These are phyloP conservation scores for Wallacemonas sp. DNA, from an alignment of 208 protist species.

Conservation along the genomic window DNA sequence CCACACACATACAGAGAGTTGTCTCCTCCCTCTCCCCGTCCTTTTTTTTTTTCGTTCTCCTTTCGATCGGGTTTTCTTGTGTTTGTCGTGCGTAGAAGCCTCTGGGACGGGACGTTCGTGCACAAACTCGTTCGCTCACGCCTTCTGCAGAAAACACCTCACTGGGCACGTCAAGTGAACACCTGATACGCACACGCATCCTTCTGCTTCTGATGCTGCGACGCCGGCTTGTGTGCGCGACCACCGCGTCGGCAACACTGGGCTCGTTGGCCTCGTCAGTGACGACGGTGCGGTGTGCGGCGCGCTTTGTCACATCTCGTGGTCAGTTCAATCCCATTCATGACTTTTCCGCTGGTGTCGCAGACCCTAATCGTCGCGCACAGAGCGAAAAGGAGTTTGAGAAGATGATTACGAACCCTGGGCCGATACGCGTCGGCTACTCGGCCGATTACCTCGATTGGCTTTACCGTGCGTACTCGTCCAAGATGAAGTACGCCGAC, in stretches of 20 bases:
- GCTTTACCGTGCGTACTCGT: conserved; percentile 73
- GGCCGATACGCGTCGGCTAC: conserved; percentile 75
- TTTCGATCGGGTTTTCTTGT: not conserved
- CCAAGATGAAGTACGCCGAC: conserved; percentile 53
- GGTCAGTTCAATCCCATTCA: conserved; percentile 88
- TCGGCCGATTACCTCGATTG: conserved; percentile 88
- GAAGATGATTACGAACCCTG: conserved; percentile 75
- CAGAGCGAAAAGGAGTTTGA: conserved; percentile 60
- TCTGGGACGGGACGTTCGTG: no score
- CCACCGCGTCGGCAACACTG: not conserved
- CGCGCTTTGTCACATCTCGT: conserved; percentile 55
- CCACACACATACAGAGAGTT: no score
- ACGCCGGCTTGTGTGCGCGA: not conserved
- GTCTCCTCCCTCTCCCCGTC: no score
- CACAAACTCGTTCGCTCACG: no score
- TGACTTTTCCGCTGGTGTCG: conserved; percentile 53
- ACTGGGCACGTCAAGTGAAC: no score
- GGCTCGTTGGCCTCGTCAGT: no score
- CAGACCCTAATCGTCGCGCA: conserved; percentile 20
- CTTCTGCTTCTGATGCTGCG: no score
- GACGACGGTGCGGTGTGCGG: no score
- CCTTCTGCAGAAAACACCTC: no score
- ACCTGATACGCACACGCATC: no score
- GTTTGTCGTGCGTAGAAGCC: conserved; percentile 4
- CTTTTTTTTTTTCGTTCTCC: not conserved